Conservation (phyloP, 2,329 filamentous ascomycete species). For the Ascosphaera pollenicola region DNA sequence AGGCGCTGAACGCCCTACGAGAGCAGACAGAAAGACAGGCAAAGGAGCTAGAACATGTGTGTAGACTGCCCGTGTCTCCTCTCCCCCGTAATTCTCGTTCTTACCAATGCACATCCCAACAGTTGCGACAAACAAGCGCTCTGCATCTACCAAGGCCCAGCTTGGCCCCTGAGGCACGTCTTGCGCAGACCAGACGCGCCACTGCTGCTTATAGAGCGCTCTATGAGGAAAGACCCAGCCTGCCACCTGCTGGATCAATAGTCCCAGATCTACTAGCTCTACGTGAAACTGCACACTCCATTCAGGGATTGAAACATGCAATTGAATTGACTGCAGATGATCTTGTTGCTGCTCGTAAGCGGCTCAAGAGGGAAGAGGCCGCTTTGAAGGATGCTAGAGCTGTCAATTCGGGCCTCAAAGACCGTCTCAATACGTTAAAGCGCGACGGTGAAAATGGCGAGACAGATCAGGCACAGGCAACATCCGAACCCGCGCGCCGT, state of each 20-base stretch:
- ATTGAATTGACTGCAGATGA: conserved; percentile 24
- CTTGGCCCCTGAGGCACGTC: conserved; percentile 12
- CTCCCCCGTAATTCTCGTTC: background rate
- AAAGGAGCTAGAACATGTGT: background rate
- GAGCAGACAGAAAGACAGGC: background rate
- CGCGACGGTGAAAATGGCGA: background rate
- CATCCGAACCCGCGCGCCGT: conserved; percentile 33
- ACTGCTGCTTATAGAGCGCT: conserved; percentile 44
- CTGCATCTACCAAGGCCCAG: conserved; percentile 11
- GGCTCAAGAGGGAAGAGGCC: conserved; percentile 23
- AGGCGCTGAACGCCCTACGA: background rate
- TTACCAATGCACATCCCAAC: background rate
- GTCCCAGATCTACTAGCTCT: conserved; percentile 51
- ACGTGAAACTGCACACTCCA: conserved; percentile 41
- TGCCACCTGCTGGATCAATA: conserved; percentile 44
- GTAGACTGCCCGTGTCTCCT: background rate
- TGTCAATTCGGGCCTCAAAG: conserved; percentile 26
- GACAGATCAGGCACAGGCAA: background rate
- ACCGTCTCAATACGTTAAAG: conserved; percentile 34
- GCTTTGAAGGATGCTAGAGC: conserved; percentile 25
- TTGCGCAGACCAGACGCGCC: conserved; percentile 29
- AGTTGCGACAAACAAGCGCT: conserved; percentile 1
- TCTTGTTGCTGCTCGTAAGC: conserved; percentile 16
- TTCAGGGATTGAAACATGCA: conserved; percentile 40
- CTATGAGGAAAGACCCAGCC: conserved; percentile 36